These are phyloP conservation scores for Didymella arachidicola DNA, from an alignment of 2,329 filamentous ascomycete genomes.

Conservation along the genomic window DNA sequence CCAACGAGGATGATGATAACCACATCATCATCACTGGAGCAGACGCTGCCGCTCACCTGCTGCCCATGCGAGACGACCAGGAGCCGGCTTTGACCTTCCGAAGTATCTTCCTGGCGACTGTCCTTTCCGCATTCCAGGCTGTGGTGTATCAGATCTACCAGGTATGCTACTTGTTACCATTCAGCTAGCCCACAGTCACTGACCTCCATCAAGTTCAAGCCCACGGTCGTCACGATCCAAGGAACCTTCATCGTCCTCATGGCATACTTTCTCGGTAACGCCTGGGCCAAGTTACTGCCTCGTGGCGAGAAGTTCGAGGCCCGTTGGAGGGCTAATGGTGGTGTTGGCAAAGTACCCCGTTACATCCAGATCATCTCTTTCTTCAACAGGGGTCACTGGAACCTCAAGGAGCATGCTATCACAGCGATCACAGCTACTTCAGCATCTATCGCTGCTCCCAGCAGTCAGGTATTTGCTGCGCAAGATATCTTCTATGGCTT, in stretches of 20 bases:
- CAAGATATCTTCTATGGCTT: constrained; percentile 26
- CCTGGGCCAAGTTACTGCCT: constrained; percentile 23
- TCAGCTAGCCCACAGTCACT: neutral
- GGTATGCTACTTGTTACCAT: neutral
- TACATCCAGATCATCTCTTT: constrained; percentile 26
- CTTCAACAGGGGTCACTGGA: constrained; percentile 26
- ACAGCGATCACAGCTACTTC: constrained; percentile 27
- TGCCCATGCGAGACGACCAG: constrained; percentile 25
- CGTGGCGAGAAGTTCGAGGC: constrained; percentile 28
- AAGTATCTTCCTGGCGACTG: constrained; percentile 20
- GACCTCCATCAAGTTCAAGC: constrained; percentile 24
- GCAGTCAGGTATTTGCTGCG: constrained; percentile 26
- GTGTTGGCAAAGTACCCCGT: constrained; percentile 18
- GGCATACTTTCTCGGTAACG: constrained; percentile 25
- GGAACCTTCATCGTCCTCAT: constrained; percentile 29
- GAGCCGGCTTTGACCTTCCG: constrained; percentile 24
- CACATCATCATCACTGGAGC: constrained; percentile 27
- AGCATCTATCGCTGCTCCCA: constrained; percentile 26
- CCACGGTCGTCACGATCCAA: constrained; percentile 25
- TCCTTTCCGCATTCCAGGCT: constrained; percentile 25
- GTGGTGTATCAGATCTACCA: constrained; percentile 27
- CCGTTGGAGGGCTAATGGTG: constrained; percentile 24
- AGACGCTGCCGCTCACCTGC: constrained; percentile 26
- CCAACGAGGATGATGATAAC: constrained; percentile 17
- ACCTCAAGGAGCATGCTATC: constrained; percentile 25